Base-by-base conservation (phyloP, 192 early-diverging fungal species). In the Coemansia pectinata region DNA sequence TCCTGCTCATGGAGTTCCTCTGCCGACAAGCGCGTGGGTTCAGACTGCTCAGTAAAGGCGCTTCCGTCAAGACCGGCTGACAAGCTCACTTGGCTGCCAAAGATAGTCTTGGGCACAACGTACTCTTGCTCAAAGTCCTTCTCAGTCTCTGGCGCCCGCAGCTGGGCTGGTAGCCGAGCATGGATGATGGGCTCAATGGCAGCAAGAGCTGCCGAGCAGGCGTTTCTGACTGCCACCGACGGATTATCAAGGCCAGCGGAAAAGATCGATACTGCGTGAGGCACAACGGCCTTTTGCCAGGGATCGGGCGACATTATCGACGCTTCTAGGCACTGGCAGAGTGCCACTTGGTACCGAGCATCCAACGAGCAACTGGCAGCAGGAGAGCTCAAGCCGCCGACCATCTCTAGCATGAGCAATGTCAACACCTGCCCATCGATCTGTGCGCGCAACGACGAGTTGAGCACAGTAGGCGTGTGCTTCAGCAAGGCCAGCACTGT, bases 251-350 rank as follows among this genome's bases (percentile, higher is more conserved):
- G 69, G 5, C 83, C 78, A 1, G 74, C 74, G 1, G 44, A 74
- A 40, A 79, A 80, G 15, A 70, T 60, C 12, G 74, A 66, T 15
- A 84, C 29, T 9, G 75, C 75, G 40, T 84, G 82, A 0, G 77
- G 78, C 45, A 84, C 15, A 66, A 84, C 69, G 10, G 82, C 77
- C 63, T 67, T 70, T 5, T 77, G 71, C 82, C 78, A 80, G 6
- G 76, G 71, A 66, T 79, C 77, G 5, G 82, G 82, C 62, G 82
- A 79, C 59, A 77, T 34, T 25, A 84, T 38, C 9, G 82, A 79
- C n/a, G 74, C 78, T 29, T 74, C 57, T 14, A 84, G 65, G 34
- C 78, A 84, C 25, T 62, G 27, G 36, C 65, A 77, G 25, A 84
- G 53, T 6, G 62, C 50, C 1, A 48, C 70, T 36, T 52, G 63